Evolutionary conservation across 2,329 filamentous ascomycete species (phyloP).

Genomic region (Verticillium nonalfalfae): DNA sequence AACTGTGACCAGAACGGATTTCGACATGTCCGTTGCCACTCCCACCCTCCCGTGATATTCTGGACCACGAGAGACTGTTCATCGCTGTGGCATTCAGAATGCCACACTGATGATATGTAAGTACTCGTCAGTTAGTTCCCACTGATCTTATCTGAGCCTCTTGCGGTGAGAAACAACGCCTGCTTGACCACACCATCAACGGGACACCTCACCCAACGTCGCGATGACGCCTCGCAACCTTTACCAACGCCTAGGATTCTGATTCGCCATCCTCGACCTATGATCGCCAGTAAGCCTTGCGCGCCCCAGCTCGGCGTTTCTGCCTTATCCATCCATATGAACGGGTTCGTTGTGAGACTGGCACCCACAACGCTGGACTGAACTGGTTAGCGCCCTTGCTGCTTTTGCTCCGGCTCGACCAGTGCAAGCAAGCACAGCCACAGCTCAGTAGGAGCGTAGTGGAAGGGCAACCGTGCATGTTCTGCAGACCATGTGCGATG

Average conservation of each 20-base stretch:
- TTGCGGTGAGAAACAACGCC: background rate
- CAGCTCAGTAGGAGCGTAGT: background rate
- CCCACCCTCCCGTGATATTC: too few relatives aligned
- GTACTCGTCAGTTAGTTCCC: too few relatives aligned
- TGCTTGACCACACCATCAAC: background rate
- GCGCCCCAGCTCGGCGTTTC: background rate
- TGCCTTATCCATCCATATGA: background rate
- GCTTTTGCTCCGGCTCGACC: background rate
- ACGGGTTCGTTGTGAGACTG: too few relatives aligned
- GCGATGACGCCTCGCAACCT: background rate
- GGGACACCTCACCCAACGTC: background rate
- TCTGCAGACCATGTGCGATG: background rate
- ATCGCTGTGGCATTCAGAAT: too few relatives aligned
- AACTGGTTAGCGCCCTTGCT: background rate
- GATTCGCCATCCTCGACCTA: background rate
- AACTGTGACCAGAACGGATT: too few relatives aligned
- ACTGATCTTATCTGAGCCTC: too few relatives aligned
- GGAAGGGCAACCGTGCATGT: background rate
- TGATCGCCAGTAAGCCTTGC: background rate
- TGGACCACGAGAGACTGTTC: too few relatives aligned
- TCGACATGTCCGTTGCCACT: too few relatives aligned
- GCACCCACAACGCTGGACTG: too few relatives aligned
- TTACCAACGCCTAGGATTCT: background rate
- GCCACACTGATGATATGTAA: too few relatives aligned
- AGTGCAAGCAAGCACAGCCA: background rate